phyloP scores from a whole-genome alignment of 768 basidiomycete genomes.

The Boletus sp. region DNA sequence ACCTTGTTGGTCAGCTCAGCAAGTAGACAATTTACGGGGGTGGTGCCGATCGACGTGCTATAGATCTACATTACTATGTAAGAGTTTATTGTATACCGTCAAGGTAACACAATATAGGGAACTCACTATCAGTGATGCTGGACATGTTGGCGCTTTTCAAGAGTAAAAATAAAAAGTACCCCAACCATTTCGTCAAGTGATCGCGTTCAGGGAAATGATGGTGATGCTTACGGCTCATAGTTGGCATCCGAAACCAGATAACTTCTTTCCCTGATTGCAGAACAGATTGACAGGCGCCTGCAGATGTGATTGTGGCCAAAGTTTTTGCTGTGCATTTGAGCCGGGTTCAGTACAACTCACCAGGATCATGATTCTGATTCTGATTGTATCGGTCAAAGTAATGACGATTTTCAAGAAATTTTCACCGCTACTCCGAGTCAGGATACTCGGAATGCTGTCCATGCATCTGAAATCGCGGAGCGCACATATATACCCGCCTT shows the following conservation, averaged over 20 bases:
- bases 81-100: not conserved
- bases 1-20: too few relatives aligned
- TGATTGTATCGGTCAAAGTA: not conserved
- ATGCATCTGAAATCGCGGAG: not conserved
- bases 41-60: not conserved
- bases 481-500: too few relatives aligned
- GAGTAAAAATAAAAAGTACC: not conserved
- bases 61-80: not conserved
- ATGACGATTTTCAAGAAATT: not conserved
- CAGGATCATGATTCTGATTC: not conserved
- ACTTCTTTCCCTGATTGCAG: not conserved
- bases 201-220: not conserved
- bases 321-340: conserved; percentile 3
- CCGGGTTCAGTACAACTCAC: not conserved
- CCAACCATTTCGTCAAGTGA: not conserved
- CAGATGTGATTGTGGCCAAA: not conserved
- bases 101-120: too few relatives aligned
- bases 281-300: not conserved
- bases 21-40: not conserved
- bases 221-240: not conserved
- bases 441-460: not conserved
- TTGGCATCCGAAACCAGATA: not conserved
- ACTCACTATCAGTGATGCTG: not conserved
- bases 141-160: not conserved
- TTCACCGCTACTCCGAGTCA: not conserved